Base-by-base conservation (phyloP, 2,329 filamentous ascomycete species). In the Capronia americana region DNA sequence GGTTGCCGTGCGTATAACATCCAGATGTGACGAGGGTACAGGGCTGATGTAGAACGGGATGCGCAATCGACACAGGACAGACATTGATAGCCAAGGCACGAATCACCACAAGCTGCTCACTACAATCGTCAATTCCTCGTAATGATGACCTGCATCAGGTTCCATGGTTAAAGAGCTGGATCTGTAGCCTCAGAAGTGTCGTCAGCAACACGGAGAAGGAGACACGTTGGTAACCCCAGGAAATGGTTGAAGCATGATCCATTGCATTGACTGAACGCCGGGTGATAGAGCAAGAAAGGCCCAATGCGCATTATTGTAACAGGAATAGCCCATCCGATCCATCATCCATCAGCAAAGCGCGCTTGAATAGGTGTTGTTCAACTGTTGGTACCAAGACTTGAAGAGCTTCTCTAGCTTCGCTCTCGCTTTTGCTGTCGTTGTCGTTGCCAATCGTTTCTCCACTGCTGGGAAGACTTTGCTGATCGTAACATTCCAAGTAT, bases 231-330 rank as follows among this genome's bases (percentile, higher is more conserved):
- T 26, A 23, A 28, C 48, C 12, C 14, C 1, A 4, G 23, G 12
- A 51, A 12, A 6, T 51, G 20, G 20, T 51, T 51, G 20, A 51
- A 28, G 48, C 48, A 51, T 51, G 48, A 51, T 51, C 38, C 38
- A 44, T 44, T 51, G 20, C 48, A 55, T 61, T 61, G 48, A 61
- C 24, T 54, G 58, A 61, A 61, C 58, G 58, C 58, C 58, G 6
- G 24, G 23, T 32, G 46, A 28, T 24, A 61, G 44, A 20, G 34
- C 56, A 46, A 30, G 41, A 38, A 46, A 30, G 41, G 50, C 32
- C 48, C 53, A 61, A 57, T 62, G 64, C 28, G 65, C 67, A 70
- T 70, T 70, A 68, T 68, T 70, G 68, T 66, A 68, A 68, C 68
- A 70, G 26, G 58, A 61, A 63, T 66, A 68, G 63, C 57, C 63